phyloP scores from a whole-genome alignment of 805 yeast species.

The Yamadazyma olivae region DNA sequence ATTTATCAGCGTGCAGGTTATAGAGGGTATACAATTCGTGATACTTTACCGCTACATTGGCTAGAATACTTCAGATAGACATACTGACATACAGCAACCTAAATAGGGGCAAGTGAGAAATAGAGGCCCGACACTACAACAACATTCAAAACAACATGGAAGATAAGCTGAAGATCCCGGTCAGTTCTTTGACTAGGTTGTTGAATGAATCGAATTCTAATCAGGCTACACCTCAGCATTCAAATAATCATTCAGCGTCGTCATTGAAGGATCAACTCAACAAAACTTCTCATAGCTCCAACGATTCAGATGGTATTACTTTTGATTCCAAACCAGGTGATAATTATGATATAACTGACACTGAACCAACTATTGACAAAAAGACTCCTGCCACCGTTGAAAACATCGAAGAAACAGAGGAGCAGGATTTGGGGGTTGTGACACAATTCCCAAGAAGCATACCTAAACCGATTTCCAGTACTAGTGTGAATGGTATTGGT shows the following conservation, averaged over 20 bases:
- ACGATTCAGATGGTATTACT: slow-evolving; percentile 11
- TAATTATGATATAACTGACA: background rate
- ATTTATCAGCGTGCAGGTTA: too few relatives aligned
- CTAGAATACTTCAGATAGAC: too few relatives aligned
- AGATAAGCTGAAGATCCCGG: too few relatives aligned
- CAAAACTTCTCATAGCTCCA: slow-evolving; percentile 10
- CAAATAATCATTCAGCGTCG: slow-evolving; percentile 11
- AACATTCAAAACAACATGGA: too few relatives aligned
- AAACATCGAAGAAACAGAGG: background rate
- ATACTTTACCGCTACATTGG: too few relatives aligned
- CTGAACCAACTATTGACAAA: background rate
- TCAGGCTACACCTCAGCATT: slow-evolving; percentile 14
- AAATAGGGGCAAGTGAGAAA: too few relatives aligned
- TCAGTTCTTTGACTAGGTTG: slow-evolving; percentile 36
- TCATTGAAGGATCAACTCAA: slow-evolving; percentile 5
- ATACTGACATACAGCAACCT: too few relatives aligned
- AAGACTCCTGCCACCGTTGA: background rate
- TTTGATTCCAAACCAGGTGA: slow-evolving; percentile 7
- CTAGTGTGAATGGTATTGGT: background rate
- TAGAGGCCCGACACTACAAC: too few relatives aligned
- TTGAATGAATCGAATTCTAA: slow-evolving; percentile 30
- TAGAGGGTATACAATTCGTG: too few relatives aligned
- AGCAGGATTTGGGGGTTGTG: slow-evolving; percentile 6
- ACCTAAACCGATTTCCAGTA: background rate
- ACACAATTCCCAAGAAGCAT: slow-evolving; percentile 3